Evolutionary conservation across 225 moss, liverwort and hornwort genomes (phyloP), one percentile per base, ranked within the genome.

Genomic region (Marchantia polymorpha): DNA sequence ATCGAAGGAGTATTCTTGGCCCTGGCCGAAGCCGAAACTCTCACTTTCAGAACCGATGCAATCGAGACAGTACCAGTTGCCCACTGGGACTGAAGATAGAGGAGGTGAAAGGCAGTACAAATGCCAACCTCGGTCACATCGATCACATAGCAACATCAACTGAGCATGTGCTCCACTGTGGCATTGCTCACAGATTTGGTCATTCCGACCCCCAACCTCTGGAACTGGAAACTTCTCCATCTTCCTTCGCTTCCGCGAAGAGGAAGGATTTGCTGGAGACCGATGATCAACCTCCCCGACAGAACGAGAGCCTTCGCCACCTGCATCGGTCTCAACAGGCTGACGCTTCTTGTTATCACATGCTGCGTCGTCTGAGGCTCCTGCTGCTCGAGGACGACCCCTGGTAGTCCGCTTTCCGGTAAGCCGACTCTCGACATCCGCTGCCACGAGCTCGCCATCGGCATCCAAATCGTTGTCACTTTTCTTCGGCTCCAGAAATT

Each of bases 131-230:
- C 96, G 90, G 67, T 96, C 94, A 82, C 96, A 96, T 2, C 96
- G 91, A 82, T 96, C 96, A 84, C 96, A 96, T n/a, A 96, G 86
- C 83, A 96, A 88, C 96, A 96, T 96, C 87, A 90, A 90, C 79
- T 93, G 94, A 84, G 91, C 96, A 76, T 96, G 93, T 81, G 94
- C 93, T 85, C 96, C 96, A 72, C 96, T 94, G 80, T 92, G 91
- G 84, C 96, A 96, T 90, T 96, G 96, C 92, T 96, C 96, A 80
- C 96, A 96, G 48, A 96, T 94, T 88, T 96, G 96, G 83, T 96
- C 96, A 15, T 83, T 85, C 74, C 88, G 78, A 20, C 88, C 88
- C 64, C 78, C 78, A 68, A 81, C 86, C 46, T 77, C 84, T 50
- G 87, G 83, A 76, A 83, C 69, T 58, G 82, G 50, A 46, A 82